Percentiles rank a stretch among this genome's conserved stretches.
Evolutionary conservation across 2,329 filamentous ascomycete genomes (phyloP).

Genomic region (Penicillium sp.): DNA sequence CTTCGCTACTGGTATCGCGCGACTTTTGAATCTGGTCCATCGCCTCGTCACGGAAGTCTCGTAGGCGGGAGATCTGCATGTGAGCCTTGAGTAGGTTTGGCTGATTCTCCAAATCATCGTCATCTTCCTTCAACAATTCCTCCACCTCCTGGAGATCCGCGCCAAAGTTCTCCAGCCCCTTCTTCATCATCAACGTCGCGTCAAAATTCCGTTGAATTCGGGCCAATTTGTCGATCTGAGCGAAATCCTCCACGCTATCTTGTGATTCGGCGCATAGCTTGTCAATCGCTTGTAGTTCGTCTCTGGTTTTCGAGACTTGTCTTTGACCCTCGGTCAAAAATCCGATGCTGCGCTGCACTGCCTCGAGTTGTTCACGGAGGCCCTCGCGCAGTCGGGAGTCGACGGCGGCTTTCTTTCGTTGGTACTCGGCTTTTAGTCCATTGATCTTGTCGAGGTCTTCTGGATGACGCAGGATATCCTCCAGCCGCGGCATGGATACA

Average conservation of each 20-base stretch:
- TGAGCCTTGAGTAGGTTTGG: conserved; percentile 87
- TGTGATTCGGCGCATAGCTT: conserved; percentile 95
- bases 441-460: conserved; percentile 97
- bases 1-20: conserved; percentile 71
- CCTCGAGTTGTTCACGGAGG: conserved; percentile 88
- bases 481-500: conserved; percentile 70
- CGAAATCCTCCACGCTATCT: conserved; percentile 97
- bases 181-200: conserved; percentile 90
- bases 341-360: conserved; percentile 89
- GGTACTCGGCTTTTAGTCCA: conserved; percentile 86
- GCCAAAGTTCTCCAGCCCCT: conserved; percentile 84
- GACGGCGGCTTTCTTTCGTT: conserved; percentile 87
- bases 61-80: conserved; percentile 85
- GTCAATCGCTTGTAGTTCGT: conserved; percentile 99
- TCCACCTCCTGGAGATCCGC: conserved; percentile 75
- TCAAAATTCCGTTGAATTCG: conserved; percentile 84
- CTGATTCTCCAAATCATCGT: conserved; percentile 84
- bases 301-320: conserved; percentile 88
- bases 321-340: conserved; percentile 88
- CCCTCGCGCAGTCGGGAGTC: conserved; percentile 88
- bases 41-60: conserved; percentile 93
- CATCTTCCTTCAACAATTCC: conserved; percentile 77
- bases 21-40: conserved; percentile 91
- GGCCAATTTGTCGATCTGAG: conserved; percentile 67
- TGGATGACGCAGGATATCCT: conserved; percentile 89